Percentiles rank a stretch among this genome's conserved stretches.
These are phyloP conservation scores for Sonneratia alba DNA, from an alignment of 345 rosid genomes.

Conservation along the genomic window DNA sequence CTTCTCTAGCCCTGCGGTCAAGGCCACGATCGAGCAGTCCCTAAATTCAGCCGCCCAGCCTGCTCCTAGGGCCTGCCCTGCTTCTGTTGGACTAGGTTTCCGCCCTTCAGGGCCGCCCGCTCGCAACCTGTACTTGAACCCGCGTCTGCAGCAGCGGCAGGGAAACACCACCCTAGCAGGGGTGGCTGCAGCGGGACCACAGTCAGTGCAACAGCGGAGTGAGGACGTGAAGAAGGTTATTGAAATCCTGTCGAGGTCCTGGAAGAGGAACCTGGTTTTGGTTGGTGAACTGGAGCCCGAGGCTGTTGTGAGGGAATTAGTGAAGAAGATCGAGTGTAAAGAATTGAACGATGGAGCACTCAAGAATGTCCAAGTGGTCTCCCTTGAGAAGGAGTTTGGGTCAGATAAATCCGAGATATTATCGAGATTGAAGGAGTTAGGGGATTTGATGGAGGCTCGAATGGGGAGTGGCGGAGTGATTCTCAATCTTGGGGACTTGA, in stretches of 20 bases:
- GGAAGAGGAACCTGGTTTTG: slow-evolving; percentile 76
- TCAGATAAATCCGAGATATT: slow-evolving; percentile 39
- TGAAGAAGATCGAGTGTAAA: slow-evolving; percentile 49
- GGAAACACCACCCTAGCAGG: not conserved
- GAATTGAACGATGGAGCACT: slow-evolving; percentile 53
- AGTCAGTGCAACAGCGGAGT: slow-evolving; percentile 34
- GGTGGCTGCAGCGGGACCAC: slow-evolving; percentile 29
- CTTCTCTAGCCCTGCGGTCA: slow-evolving; percentile 92
- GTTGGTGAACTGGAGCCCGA: slow-evolving; percentile 83
- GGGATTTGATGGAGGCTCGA: slow-evolving; percentile 40
- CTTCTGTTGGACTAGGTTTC: slow-evolving; percentile 55
- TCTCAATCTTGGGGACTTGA: slow-evolving; percentile 83
- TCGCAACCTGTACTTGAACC: slow-evolving; percentile 64
- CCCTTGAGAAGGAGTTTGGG: slow-evolving; percentile 46
- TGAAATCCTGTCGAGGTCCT: slow-evolving; percentile 50
- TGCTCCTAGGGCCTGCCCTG: slow-evolving; percentile 17
- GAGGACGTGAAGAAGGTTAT: slow-evolving; percentile 61
- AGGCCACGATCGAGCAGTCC: slow-evolving; percentile 84
- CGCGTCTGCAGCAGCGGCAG: slow-evolving; percentile 35
- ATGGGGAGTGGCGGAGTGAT: slow-evolving; percentile 32
- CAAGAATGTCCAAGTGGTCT: slow-evolving; percentile 47
- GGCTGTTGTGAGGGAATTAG: slow-evolving; percentile 52
- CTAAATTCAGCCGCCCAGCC: slow-evolving; percentile 31
- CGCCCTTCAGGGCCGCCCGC: slow-evolving; percentile 27
- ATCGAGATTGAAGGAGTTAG: slow-evolving; percentile 47